Evolutionary conservation across 164 flowering plant genomes (phyloP).

Genomic region (Liquidambar formosana): DNA sequence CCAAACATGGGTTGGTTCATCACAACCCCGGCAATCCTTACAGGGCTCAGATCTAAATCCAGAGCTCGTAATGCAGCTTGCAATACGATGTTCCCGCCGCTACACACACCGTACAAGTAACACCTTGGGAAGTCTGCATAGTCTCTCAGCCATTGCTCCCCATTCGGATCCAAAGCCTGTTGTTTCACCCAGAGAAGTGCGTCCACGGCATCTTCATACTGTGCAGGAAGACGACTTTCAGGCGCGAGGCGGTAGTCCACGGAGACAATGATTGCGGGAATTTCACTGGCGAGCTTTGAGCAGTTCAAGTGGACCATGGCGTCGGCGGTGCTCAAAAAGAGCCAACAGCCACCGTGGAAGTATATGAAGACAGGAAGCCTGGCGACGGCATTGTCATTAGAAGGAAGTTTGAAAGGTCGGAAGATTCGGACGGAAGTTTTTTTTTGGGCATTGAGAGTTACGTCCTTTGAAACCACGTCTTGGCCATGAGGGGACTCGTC

Average conservation of each 20-base stretch:
- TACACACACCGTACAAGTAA: constrained; percentile 21
- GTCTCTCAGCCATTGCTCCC: constrained; percentile 47
- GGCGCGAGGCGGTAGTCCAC: constrained; percentile 61
- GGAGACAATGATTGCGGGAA: constrained; percentile 47
- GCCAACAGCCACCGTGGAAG: constrained; percentile 55
- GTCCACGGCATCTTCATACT: constrained; percentile 56
- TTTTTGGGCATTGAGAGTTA: constrained; percentile 30
- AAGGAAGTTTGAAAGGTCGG: constrained; percentile 45
- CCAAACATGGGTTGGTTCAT: constrained; percentile 38
- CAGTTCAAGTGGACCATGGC: constrained; percentile 23
- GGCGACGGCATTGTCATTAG: constrained; percentile 41
- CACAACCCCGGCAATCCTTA: constrained; percentile 25
- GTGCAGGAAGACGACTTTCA: constrained; percentile 55
- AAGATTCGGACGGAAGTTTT: constrained; percentile 45
- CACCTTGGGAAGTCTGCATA: constrained; percentile 47
- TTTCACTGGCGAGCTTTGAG: constrained; percentile 19
- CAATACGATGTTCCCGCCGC: constrained; percentile 34
- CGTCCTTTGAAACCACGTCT: constrained; percentile 41
- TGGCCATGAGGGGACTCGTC: constrained; percentile 19
- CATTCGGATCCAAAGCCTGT: constrained; percentile 32
- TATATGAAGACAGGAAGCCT: constrained; percentile 56
- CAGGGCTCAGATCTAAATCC: constrained; percentile 18
- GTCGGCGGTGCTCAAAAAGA: constrained; percentile 23
- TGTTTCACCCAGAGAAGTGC: constrained; percentile 46
- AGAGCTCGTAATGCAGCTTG: constrained; percentile 8